These are phyloP conservation scores for Podospora appendiculata DNA, from an alignment of 495 filamentous ascomycete species.

Conservation along the genomic window DNA sequence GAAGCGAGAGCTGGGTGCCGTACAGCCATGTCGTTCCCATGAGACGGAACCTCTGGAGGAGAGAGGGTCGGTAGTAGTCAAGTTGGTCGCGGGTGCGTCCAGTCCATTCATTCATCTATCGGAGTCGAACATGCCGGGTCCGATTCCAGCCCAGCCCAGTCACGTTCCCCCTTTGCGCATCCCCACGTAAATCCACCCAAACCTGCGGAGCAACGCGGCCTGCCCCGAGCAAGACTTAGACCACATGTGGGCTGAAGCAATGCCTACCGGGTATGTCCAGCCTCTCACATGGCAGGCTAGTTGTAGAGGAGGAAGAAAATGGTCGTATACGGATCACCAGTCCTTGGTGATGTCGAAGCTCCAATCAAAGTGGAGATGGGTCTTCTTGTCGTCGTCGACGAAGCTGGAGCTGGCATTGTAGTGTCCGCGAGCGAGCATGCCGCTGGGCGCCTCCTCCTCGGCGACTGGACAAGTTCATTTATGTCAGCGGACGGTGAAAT, in stretches of 20 bases:
- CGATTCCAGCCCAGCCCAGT: neutral
- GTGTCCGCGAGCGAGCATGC: slow-evolving; percentile 77
- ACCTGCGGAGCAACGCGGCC: neutral
- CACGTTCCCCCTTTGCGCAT: neutral
- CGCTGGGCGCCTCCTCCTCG: slow-evolving; percentile 80
- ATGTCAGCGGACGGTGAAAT: neutral
- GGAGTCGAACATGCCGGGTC: neutral
- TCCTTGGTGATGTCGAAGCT: slow-evolving; percentile 90
- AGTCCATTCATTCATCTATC: neutral
- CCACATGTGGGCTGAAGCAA: too few relatives aligned
- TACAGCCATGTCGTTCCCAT: too few relatives aligned
- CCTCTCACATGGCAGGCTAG: too few relatives aligned
- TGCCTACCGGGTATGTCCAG: too few relatives aligned
- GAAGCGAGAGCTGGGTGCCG: too few relatives aligned
- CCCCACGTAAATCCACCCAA: too few relatives aligned
- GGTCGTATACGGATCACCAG: slow-evolving; percentile 49
- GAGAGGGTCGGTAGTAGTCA: too few relatives aligned
- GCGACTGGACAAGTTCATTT: slow-evolving; percentile 51
- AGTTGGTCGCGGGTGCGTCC: too few relatives aligned
- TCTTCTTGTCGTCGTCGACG: slow-evolving; percentile 83
- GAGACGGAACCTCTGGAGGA: too few relatives aligned
- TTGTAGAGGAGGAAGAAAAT: too few relatives aligned
- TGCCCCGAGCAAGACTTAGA: too few relatives aligned
- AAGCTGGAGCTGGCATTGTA: slow-evolving; percentile 84
- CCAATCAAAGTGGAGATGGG: slow-evolving; percentile 87